Conservation (phyloP, 2,329 filamentous ascomycete genomes). For the Colletotrichum higginsianum region DNA sequence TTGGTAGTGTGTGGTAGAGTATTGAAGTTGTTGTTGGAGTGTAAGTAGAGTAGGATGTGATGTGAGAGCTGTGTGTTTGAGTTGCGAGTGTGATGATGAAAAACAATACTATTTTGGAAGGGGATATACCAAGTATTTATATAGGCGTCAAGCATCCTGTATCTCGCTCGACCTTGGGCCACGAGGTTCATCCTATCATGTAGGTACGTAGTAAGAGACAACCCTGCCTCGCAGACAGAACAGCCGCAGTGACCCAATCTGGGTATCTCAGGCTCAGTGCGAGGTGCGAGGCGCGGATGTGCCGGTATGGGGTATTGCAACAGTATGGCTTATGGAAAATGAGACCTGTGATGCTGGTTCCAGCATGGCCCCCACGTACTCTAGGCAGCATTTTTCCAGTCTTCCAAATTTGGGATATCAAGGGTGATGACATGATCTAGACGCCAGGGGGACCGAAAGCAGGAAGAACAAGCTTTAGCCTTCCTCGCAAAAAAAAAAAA, state of each 20-base stretch:
- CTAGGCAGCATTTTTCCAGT: slow-evolving; percentile 31
- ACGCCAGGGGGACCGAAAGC: slow-evolving; percentile 9
- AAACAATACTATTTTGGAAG: slow-evolving; percentile 12
- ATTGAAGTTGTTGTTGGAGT: slow-evolving; percentile 44
- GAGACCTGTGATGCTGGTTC: slow-evolving; percentile 24
- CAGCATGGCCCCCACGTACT: slow-evolving; percentile 37
- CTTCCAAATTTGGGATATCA: slow-evolving; percentile 36
- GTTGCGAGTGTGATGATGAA: slow-evolving; percentile 32
- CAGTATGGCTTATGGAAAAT: slow-evolving; percentile 4
- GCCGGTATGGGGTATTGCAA: slow-evolving; percentile 25
- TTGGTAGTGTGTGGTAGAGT: slow-evolving; percentile 45
- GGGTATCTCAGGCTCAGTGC: slow-evolving; percentile 30
- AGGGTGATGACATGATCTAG: slow-evolving; percentile 31
- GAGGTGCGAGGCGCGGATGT: slow-evolving; percentile 21
- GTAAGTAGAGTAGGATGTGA: slow-evolving; percentile 40
- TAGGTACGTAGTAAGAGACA: slow-evolving; percentile 32
- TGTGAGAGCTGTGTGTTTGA: slow-evolving; percentile 28
- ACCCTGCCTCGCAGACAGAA: slow-evolving; percentile 20
- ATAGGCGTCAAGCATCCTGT: slow-evolving; percentile 29
- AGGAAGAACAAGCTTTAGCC: slow-evolving; percentile 31
- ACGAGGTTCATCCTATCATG: slow-evolving; percentile 30
- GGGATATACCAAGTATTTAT: slow-evolving; percentile 34
- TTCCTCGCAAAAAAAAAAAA: background rate
- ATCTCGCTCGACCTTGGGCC: slow-evolving; percentile 3
- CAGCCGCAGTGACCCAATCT: background rate